phyloP scores from a whole-genome alignment of 2,329 filamentous ascomycete species.

The Fusarium staphyleae region DNA sequence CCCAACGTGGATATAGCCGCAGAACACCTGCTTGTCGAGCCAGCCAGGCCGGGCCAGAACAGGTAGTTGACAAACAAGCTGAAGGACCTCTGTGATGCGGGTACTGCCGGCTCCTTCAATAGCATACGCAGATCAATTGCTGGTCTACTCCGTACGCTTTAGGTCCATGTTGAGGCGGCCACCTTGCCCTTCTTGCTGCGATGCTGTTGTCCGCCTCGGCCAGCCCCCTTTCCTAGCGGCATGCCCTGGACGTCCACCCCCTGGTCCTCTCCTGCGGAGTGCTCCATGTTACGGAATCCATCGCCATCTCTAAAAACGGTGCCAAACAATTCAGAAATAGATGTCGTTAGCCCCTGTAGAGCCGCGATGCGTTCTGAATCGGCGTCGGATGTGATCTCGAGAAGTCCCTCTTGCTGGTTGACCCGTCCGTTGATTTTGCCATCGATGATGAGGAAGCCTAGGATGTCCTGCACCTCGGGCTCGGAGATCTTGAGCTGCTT shows the following conservation, averaged over 20 bases:
- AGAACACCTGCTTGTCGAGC: constrained; percentile 22
- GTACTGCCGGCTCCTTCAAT: neutral
- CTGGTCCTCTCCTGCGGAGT: constrained; percentile 41
- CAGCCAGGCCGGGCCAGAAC: constrained; percentile 7
- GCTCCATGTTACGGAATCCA: constrained; percentile 60
- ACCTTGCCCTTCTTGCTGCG: constrained; percentile 37
- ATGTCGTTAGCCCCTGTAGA: constrained; percentile 74
- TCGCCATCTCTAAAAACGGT: constrained; percentile 81
- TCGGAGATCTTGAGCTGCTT: constrained; percentile 85
- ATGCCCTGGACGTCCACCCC: constrained; percentile 40
- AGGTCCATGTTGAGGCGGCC: constrained; percentile 19
- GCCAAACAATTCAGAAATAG: constrained; percentile 72
- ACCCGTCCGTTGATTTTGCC: constrained; percentile 87
- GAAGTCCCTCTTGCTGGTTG: constrained; percentile 83
- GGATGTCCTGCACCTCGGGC: constrained; percentile 89
- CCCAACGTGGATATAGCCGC: constrained; percentile 29
- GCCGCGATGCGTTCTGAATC: constrained; percentile 78
- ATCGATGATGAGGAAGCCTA: constrained; percentile 93
- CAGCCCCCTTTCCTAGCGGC: constrained; percentile 24
- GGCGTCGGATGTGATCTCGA: constrained; percentile 77
- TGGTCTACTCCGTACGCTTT: constrained; percentile 10
- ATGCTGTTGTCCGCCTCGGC: constrained; percentile 8
- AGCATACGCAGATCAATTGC: neutral
- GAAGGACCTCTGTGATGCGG: neutral
- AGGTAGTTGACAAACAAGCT: constrained; percentile 2